Conservation (phyloP, 768 basidiomycete species). For the Agaricus subrufescens region DNA sequence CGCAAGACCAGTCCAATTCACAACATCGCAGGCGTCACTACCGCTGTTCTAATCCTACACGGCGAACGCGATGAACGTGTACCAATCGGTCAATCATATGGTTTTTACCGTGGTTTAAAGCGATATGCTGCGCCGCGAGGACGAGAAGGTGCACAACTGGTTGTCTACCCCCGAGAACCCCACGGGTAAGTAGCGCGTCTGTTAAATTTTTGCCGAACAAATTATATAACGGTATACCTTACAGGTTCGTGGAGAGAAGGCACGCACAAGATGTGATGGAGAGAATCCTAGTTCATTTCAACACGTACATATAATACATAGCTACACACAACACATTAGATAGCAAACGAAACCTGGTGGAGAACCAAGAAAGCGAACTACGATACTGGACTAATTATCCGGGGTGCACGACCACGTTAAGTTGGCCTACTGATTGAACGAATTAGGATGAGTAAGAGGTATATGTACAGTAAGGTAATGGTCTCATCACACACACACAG, state of each 20-base stretch:
- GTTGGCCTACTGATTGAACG: no score
- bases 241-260: conserved; percentile 27
- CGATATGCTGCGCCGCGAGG: conserved; percentile 24
- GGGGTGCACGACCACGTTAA: not conserved
- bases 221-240: not conserved
- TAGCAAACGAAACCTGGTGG: not conserved
- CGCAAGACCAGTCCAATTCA: conserved; percentile 28
- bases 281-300: conserved; percentile 22
- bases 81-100: conserved; percentile 31
- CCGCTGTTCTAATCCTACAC: conserved; percentile 44
- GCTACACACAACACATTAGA: not conserved
- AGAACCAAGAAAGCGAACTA: not conserved
- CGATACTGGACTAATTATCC: not conserved
- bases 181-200: conserved; percentile 23
- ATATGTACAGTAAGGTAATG: conserved; percentile 1
- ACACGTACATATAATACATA: conserved; percentile 19
- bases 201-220: not conserved
- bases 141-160: conserved; percentile 23
- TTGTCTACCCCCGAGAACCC: conserved; percentile 30
- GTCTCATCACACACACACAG: not conserved
- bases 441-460: not conserved
- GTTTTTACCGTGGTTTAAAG: conserved; percentile 28
- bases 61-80: conserved; percentile 52
- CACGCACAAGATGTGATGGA: conserved; percentile 27
- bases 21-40: conserved; percentile 31